Evolutionary conservation across 2,329 filamentous ascomycete species (phyloP).

Genomic region (Phialemoniopsis sp.): DNA sequence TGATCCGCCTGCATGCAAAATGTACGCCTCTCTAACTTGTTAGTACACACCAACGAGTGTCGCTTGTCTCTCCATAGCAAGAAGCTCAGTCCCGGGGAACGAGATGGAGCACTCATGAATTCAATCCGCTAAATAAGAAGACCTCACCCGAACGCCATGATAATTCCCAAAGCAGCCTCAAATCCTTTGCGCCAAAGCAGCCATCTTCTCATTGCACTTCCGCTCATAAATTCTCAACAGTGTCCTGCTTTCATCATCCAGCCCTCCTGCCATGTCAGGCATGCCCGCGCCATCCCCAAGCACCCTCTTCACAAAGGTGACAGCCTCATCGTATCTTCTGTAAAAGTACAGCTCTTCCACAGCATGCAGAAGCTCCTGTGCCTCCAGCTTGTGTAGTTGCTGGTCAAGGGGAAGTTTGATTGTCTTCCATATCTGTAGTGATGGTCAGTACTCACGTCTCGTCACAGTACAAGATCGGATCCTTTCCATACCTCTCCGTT

Average conservation of each 20-base stretch:
- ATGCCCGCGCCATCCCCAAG: conserved; percentile 15
- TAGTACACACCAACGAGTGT: too few relatives aligned
- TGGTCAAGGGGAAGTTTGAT: conserved; percentile 33
- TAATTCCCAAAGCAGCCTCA: too few relatives aligned
- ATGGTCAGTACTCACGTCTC: neutral
- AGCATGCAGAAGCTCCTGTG: conserved; percentile 49
- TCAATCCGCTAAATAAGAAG: too few relatives aligned
- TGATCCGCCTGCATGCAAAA: too few relatives aligned
- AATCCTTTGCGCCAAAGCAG: too few relatives aligned
- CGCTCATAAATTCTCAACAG: conserved; percentile 36
- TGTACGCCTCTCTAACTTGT: too few relatives aligned
- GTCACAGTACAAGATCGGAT: neutral
- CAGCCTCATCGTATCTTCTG: conserved; percentile 38
- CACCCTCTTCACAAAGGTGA: conserved; percentile 30
- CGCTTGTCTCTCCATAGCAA: too few relatives aligned
- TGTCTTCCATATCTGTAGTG: conserved; percentile 36
- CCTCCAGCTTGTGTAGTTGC: conserved; percentile 35
- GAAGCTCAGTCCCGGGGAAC: too few relatives aligned
- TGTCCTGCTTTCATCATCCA: conserved; percentile 39
- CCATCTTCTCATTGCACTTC: conserved; percentile 30
- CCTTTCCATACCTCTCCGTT: conserved; percentile 49
- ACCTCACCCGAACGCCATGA: too few relatives aligned
- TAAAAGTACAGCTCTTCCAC: conserved; percentile 57
- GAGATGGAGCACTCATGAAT: too few relatives aligned
- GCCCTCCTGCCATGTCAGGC: conserved; percentile 17